phyloP scores from a whole-genome alignment of 768 basidiomycete species.

The Cubamyces sp. region DNA sequence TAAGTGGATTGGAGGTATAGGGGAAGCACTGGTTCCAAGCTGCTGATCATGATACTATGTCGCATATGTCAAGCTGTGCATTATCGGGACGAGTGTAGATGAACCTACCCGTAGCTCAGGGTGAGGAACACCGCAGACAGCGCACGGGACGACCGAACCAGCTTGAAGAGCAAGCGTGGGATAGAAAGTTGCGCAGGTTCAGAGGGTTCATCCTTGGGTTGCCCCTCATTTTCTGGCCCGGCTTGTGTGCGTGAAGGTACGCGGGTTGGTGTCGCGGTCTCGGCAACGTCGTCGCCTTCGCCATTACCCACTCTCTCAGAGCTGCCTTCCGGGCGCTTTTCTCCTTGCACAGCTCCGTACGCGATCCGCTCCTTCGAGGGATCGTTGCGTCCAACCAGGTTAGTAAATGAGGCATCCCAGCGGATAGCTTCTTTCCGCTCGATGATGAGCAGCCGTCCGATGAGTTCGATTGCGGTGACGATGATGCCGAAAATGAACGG shows the following conservation, averaged over 20 bases:
- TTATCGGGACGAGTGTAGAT: not conserved
- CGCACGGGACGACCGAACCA: slow-evolving; percentile 34
- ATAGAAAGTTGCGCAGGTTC: slow-evolving; percentile 21
- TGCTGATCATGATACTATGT: slow-evolving; percentile 30
- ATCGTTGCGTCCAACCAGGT: slow-evolving; percentile 3
- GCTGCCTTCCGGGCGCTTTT: not conserved
- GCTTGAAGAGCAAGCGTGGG: slow-evolving; percentile 28
- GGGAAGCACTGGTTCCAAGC: slow-evolving; percentile 41
- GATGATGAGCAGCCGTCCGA: slow-evolving; percentile 43
- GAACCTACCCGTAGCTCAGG: slow-evolving; percentile 41
- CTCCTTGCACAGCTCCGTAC: slow-evolving; percentile 1
- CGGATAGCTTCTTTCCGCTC: slow-evolving; percentile 40
- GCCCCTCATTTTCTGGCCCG: not conserved
- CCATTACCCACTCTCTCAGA: not conserved
- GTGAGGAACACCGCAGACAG: slow-evolving; percentile 34
- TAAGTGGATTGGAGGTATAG: slow-evolving; percentile 40
- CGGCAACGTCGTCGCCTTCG: not conserved
- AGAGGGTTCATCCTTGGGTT: not conserved
- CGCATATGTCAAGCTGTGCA: not conserved
- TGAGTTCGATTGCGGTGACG: slow-evolving; percentile 38
- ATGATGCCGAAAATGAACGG: slow-evolving; percentile 44
- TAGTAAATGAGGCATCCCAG: slow-evolving; percentile 36
- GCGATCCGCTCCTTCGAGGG: slow-evolving; percentile 3
- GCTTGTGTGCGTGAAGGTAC: not conserved
- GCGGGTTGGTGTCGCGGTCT: not conserved